Base-by-base conservation (phyloP, 1,139 yeast species). In the Suzukiozyma palmioleophila region DNA sequence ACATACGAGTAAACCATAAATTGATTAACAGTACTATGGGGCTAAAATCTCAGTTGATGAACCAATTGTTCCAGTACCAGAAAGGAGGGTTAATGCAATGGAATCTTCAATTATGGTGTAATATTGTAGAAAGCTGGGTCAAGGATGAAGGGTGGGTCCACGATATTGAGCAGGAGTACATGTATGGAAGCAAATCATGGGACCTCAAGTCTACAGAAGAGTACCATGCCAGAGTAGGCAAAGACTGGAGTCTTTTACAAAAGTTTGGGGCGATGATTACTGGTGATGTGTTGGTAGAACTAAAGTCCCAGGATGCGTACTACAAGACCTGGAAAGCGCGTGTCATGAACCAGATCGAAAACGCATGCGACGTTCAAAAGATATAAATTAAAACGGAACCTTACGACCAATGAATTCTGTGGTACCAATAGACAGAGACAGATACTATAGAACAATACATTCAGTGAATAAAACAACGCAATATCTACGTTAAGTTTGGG, bases 71-170 rank as follows among this genome's bases (percentile, higher is more conserved):
- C 43, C 64, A 64, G 26, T 62, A 71, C 35, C 86, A 82, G 57
- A 68, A 69, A 40, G 84, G 78, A 10, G 81, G 74, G 0, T 59
- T 70, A 35, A 65, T 64, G 60, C 60, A 68, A 38, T 59, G 66
- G 40, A 79, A 75, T 35, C 59, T 81, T 46, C 57, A 64, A 18
- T 65, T 71, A 26, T 79, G 84, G 73, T 63, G 76, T 18, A 71
- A 66, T 13, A 59, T 80, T 15, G 76, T 79, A 1, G 75, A 72
- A 36, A 77, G 72, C 37, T 60, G 80, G 45, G 65, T 81, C 36
- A 67, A 68, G 34, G 75, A 73, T 38, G 79, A 75, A 44, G 65
- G 71, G 26, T 82, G 89, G 89, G 62, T 69, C 10, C 46, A 53
- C 8, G 69, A 69, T 13, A 48, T 79, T 18, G 80, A 77, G 47